Percentiles rank a stretch among this genome's conserved stretches.
phyloP scores from a whole-genome alignment of 2,329 filamentous ascomycete species.

The Coniochaeta sp. region DNA sequence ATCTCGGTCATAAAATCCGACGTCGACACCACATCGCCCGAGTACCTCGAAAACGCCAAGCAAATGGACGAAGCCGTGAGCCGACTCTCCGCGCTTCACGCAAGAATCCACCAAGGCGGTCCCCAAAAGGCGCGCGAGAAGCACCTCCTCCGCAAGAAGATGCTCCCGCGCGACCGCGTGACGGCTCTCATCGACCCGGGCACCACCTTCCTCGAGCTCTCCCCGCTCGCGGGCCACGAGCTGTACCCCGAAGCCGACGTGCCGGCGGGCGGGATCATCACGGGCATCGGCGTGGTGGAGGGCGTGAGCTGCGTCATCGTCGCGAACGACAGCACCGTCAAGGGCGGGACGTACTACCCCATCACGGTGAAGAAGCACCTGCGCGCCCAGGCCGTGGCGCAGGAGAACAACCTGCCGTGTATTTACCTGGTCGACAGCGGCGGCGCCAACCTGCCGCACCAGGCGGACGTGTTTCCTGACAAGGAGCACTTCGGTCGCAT shows the following conservation, averaged over 20 bases:
- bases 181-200: slow-evolving; percentile 83
- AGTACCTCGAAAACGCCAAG: slow-evolving; percentile 73
- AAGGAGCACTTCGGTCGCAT: slow-evolving; percentile 93
- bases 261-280: slow-evolving; percentile 85
- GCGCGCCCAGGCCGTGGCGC: slow-evolving; percentile 81
- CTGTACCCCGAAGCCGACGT: slow-evolving; percentile 84
- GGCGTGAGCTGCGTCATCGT: slow-evolving; percentile 90
- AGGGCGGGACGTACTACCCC: slow-evolving; percentile 94
- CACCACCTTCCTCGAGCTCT: slow-evolving; percentile 88
- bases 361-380: slow-evolving; percentile 98
- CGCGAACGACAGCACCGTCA: slow-evolving; percentile 94
- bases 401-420: slow-evolving; percentile 79
- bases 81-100: slow-evolving; percentile 63
- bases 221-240: slow-evolving; percentile 76
- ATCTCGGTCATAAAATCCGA: slow-evolving; percentile 72
- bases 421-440: slow-evolving; percentile 96
- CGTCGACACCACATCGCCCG: slow-evolving; percentile 69
- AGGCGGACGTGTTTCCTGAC: slow-evolving; percentile 94
- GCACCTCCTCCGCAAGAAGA: slow-evolving; percentile 82
- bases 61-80: slow-evolving; percentile 70
- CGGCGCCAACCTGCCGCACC: slow-evolving; percentile 88
- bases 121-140: slow-evolving; percentile 78
- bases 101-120: slow-evolving; percentile 68
- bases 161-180: slow-evolving; percentile 86
- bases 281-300: slow-evolving; percentile 82